phyloP scores from a whole-genome alignment of 345 rosid species.

The Hirschfeldia incana region DNA sequence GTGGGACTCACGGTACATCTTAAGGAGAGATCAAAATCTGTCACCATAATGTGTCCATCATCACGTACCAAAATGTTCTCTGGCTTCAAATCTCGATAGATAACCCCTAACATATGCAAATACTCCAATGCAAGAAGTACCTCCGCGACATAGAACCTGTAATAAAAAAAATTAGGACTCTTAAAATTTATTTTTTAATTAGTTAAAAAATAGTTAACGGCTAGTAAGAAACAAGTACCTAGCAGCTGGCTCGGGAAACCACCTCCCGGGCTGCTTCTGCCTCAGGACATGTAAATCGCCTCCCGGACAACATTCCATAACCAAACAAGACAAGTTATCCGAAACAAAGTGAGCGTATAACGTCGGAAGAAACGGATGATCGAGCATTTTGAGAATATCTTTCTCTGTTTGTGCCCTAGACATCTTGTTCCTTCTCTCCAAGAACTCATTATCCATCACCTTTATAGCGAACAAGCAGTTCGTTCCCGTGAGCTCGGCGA shows the following conservation, averaged over 20 bases:
- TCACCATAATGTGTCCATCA: slow-evolving; percentile 97
- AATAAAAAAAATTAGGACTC: not conserved
- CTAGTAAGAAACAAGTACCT: slow-evolving; percentile 47
- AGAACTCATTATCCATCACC: slow-evolving; percentile 95
- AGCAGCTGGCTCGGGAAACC: slow-evolving; percentile 90
- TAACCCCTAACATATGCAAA: slow-evolving; percentile 95
- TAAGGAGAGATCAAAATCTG: slow-evolving; percentile 94
- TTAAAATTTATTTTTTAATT: too few relatives aligned
- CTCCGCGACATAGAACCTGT: slow-evolving; percentile 94
- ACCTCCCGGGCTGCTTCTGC: slow-evolving; percentile 82
- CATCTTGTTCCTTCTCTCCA: slow-evolving; percentile 88
- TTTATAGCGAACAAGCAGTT: slow-evolving; percentile 87
- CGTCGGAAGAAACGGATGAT: slow-evolving; percentile 96
- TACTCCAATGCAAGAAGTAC: slow-evolving; percentile 97
- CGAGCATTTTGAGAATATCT: slow-evolving; percentile 86
- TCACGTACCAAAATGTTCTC: slow-evolving; percentile 95
- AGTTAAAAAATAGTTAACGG: too few relatives aligned
- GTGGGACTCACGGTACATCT: slow-evolving; percentile 89
- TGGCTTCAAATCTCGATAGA: slow-evolving; percentile 90
- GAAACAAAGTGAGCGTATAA: slow-evolving; percentile 81
- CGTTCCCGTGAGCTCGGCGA: slow-evolving; percentile 80
- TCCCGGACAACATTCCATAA: slow-evolving; percentile 98
- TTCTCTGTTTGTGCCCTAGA: slow-evolving; percentile 93
- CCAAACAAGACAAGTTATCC: slow-evolving; percentile 86
- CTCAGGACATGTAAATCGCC: slow-evolving; percentile 94